Conservation (phyloP, 1,284 basidiomycete genomes). For the Grifola frondosa region DNA sequence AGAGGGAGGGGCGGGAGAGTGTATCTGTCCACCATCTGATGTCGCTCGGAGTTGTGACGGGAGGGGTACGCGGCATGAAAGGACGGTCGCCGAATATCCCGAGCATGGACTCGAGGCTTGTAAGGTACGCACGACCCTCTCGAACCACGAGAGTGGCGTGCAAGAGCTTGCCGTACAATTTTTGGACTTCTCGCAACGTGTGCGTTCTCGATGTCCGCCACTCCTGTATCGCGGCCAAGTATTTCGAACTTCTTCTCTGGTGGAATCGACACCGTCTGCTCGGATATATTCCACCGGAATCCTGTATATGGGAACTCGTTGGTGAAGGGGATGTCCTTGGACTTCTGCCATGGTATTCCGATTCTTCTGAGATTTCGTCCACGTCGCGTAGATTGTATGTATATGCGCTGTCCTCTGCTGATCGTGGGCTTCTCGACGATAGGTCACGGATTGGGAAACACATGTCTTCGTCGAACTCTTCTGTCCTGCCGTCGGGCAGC, state of each 20-base stretch:
- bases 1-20: slow-evolving; percentile 16
- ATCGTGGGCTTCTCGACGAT: slow-evolving; percentile 4
- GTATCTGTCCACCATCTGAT: slow-evolving; percentile 38
- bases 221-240: slow-evolving; percentile 12
- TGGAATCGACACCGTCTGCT: slow-evolving; percentile 14
- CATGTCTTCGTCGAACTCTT: slow-evolving; percentile 24
- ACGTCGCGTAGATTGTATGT: slow-evolving; percentile 21
- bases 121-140: slow-evolving; percentile 43
- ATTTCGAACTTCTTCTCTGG: slow-evolving; percentile 20
- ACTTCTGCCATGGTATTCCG: slow-evolving; percentile 24
- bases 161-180: slow-evolving; percentile 25
- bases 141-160: slow-evolving; percentile 41
- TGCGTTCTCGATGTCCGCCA: slow-evolving; percentile 11
- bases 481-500: slow-evolving; percentile 6
- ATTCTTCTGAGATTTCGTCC: slow-evolving; percentile 16
- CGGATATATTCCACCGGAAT: slow-evolving; percentile 22
- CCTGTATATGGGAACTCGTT: slow-evolving; percentile 19
- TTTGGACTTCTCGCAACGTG: slow-evolving; percentile 14
- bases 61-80: slow-evolving; percentile 28
- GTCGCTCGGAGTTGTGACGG: slow-evolving; percentile 22
- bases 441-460: slow-evolving; percentile 14
- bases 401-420: slow-evolving; percentile 9
- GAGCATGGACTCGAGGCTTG: slow-evolving; percentile 37
- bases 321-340: slow-evolving; percentile 22
- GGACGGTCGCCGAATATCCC: slow-evolving; percentile 21